Conservation (phyloP, 345 rosid genomes). For the Aquilaria malaccensis region DNA sequence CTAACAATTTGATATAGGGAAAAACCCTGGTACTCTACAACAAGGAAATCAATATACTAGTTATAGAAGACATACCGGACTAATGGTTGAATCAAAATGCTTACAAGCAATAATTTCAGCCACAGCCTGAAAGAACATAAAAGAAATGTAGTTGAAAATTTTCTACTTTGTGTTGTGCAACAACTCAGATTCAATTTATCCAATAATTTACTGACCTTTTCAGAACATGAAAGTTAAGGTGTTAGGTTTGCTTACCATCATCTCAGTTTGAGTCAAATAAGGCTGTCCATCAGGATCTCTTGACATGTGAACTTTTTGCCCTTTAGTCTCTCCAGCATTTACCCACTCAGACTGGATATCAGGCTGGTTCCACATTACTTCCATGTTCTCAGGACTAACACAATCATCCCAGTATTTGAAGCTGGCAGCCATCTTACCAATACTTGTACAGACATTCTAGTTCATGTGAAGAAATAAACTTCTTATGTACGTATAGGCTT, state of each 20-base stretch:
- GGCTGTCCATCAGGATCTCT: constrained; percentile 94
- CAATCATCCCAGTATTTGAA: constrained; percentile 92
- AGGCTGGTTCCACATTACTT: constrained; percentile 79
- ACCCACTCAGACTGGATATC: constrained; percentile 77
- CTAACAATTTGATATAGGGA: too few species aligned
- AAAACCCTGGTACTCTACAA: too few species aligned
- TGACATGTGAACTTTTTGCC: constrained; percentile 78
- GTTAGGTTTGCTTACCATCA: constrained; percentile 43
- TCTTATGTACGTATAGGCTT: too few species aligned
- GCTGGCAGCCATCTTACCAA: constrained; percentile 50
- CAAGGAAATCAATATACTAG: too few species aligned
- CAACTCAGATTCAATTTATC: neutral
- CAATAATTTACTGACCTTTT: too few species aligned
- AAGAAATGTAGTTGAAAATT: neutral
- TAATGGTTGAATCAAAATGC: constrained; percentile 53
- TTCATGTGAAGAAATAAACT: too few species aligned
- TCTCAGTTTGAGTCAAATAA: constrained; percentile 85
- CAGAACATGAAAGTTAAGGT: neutral
- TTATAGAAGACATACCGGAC: constrained; percentile 45
- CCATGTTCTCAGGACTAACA: constrained; percentile 53
- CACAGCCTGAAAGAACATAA: constrained; percentile 65
- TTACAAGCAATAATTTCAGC: constrained; percentile 61
- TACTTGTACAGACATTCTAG: constrained; percentile 10
- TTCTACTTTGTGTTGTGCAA: neutral
- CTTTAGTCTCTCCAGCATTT: constrained; percentile 75